These are phyloP conservation scores for Periglandula ipomoeae DNA, from an alignment of 2,329 filamentous ascomycete genomes.

Conservation along the genomic window DNA sequence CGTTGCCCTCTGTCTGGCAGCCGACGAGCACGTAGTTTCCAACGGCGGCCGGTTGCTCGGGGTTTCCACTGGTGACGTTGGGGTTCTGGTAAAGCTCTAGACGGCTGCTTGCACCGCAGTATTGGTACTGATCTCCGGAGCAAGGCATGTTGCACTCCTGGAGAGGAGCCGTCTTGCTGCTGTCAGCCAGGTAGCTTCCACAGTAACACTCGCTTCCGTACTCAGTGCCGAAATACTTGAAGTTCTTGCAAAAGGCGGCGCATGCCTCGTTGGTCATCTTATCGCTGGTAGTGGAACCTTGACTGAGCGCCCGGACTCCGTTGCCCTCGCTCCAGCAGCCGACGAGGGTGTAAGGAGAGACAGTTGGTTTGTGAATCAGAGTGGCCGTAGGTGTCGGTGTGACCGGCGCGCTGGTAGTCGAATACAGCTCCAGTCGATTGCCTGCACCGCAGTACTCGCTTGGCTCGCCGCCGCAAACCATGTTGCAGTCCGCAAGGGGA, in stretches of 20 bases:
- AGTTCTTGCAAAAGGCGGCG: constrained; percentile 25
- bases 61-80: constrained; percentile 16
- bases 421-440: constrained; percentile 34
- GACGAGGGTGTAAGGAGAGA: constrained; percentile 21
- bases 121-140: constrained; percentile 21
- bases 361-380: constrained; percentile 14
- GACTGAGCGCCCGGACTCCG: constrained; percentile 24
- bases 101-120: constrained; percentile 22
- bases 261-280: constrained; percentile 26
- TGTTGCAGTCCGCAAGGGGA: constrained; percentile 24
- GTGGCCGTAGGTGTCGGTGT: constrained; percentile 20
- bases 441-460: constrained; percentile 34
- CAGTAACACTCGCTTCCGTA: constrained; percentile 32
- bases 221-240: constrained; percentile 32
- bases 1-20: constrained; percentile 28
- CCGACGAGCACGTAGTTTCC: constrained; percentile 24
- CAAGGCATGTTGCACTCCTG: constrained; percentile 27
- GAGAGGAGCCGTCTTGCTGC: constrained; percentile 18
- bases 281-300: constrained; percentile 14
- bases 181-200: constrained; percentile 20
- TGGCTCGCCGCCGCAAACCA: constrained; percentile 31
- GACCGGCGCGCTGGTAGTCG: constrained; percentile 25
- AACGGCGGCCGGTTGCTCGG: constrained; percentile 21
- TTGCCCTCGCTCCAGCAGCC: constrained; percentile 33
- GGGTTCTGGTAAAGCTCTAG: constrained; percentile 25